phyloP scores from a whole-genome alignment of 208 protist species.

The Vickermania ingenoplastis region DNA sequence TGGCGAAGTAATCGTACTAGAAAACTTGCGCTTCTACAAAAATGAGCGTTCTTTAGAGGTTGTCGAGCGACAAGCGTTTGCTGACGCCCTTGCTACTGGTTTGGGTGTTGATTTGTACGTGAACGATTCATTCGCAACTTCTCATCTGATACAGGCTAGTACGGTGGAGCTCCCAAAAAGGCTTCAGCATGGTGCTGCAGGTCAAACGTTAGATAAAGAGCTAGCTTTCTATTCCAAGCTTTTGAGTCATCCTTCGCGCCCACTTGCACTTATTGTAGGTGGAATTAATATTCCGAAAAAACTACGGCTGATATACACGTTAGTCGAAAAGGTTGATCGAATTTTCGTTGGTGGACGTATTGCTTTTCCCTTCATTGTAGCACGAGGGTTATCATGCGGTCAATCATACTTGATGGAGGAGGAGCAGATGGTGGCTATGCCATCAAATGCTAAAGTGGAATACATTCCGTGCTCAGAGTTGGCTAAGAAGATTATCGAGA shows the following conservation, averaged over 20 bases:
- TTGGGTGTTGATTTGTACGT: conserved; percentile 48
- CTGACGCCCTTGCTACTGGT: conserved; percentile 41
- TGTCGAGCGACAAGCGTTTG: conserved; percentile 46
- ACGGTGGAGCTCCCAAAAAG: conserved; percentile 57
- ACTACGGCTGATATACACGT: conserved; percentile 44
- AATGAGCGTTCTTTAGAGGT: conserved; percentile 37
- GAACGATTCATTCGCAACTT: conserved; percentile 77
- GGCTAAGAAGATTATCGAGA: conserved; percentile 79
- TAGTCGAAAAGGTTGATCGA: conserved; percentile 59
- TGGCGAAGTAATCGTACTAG: conserved; percentile 53
- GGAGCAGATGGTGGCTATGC: conserved; percentile 8
- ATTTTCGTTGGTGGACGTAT: conserved; percentile 54
- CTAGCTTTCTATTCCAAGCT: conserved; percentile 73
- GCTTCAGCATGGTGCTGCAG: conserved; percentile 60
- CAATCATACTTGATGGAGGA: conserved; percentile 12
- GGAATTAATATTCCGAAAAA: conserved; percentile 47
- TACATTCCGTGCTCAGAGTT: conserved; percentile 40
- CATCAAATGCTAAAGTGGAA: conserved; percentile 1
- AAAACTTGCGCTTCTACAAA: conserved; percentile 76
- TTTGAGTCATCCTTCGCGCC: conserved; percentile 38
- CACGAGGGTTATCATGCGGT: conserved; percentile 33
- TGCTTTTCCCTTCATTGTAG: conserved; percentile 57
- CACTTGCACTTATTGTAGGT: conserved; percentile 43
- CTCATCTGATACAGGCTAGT: conserved; percentile 34
- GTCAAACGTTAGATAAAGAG: conserved; percentile 64